Conservation (phyloP, 2,329 filamentous ascomycete species). For the Neurospora crassa region DNA sequence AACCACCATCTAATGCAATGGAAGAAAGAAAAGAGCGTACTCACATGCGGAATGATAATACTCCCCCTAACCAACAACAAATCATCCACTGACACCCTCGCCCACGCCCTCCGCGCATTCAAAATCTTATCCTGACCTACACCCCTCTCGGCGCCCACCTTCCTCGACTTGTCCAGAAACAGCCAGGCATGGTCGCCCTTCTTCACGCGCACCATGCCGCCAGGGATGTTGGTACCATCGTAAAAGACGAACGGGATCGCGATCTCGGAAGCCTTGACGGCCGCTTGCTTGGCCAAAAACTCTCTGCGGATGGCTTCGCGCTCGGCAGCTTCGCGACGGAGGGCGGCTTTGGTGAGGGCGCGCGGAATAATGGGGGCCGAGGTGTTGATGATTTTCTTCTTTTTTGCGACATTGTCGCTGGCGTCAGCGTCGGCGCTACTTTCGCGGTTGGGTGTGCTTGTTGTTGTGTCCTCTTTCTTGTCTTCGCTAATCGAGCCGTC, state of each 20-base stretch:
- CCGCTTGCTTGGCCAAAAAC: constrained; percentile 73
- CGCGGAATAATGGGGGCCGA: constrained; percentile 60
- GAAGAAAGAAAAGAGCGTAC: constrained; percentile 25
- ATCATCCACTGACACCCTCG: constrained; percentile 87
- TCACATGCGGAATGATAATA: constrained; percentile 87
- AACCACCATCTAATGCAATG: background rate
- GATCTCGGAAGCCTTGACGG: constrained; percentile 82
- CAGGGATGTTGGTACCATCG: constrained; percentile 82
- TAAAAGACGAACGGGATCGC: constrained; percentile 94
- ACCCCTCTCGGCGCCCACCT: constrained; percentile 75
- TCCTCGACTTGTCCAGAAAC: constrained; percentile 83
- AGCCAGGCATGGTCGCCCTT: constrained; percentile 93
- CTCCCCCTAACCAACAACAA: constrained; percentile 85
- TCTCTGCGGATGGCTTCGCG: constrained; percentile 67
- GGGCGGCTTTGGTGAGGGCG: constrained; percentile 49
- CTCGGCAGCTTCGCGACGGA: constrained; percentile 68
- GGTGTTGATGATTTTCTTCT: constrained; percentile 54
- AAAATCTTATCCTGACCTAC: constrained; percentile 57
- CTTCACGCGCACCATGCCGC: constrained; percentile 74
- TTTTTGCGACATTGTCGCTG: constrained; percentile 26
- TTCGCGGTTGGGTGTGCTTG: constrained; percentile 13
- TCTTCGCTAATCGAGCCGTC: background rate
- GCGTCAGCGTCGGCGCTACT: constrained; percentile 12
- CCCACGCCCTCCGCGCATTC: constrained; percentile 74
- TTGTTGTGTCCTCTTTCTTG: constrained; percentile 8